These are phyloP conservation scores for Dendryphion nanum DNA, from an alignment of 2,329 filamentous ascomycete genomes.

Conservation along the genomic window DNA sequence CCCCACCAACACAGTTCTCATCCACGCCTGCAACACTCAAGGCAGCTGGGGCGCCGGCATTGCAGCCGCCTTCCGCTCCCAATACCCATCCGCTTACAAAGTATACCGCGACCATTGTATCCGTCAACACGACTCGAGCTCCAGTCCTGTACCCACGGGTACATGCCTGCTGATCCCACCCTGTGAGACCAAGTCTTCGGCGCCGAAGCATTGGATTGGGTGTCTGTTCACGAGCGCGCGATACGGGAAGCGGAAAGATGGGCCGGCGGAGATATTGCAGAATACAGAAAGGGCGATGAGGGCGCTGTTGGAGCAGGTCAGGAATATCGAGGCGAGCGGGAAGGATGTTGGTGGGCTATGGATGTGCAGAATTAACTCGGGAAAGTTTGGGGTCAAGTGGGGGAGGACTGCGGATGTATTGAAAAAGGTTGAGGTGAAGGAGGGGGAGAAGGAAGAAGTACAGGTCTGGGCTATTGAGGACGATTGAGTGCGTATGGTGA, in stretches of 20 bases:
- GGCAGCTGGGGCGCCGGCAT: conserved; percentile 61
- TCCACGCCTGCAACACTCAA: conserved; percentile 61
- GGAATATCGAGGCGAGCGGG: conserved; percentile 19
- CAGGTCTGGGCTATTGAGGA: conserved; percentile 25
- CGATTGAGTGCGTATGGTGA: no score
- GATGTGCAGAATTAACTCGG: conserved; percentile 59
- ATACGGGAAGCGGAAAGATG: conserved; percentile 48
- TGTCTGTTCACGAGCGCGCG: conserved; percentile 58
- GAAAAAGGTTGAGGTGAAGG: conserved; percentile 19
- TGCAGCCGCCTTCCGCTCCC: conserved; percentile 49
- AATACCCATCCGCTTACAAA: conserved; percentile 52
- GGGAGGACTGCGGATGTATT: conserved; percentile 47
- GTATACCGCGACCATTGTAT: conserved; percentile 51
- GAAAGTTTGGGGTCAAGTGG: conserved; percentile 58
- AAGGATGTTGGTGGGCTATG: conserved; percentile 38
- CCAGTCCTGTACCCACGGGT: conserved; percentile 37
- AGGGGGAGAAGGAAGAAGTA: conserved; percentile 17
- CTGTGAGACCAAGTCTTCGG: conserved; percentile 35
- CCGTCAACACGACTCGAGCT: conserved; percentile 15
- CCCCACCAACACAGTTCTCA: conserved; percentile 49
- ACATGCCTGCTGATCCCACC: conserved; percentile 56
- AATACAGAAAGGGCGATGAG: conserved; percentile 51
- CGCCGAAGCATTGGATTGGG: conserved; percentile 52
- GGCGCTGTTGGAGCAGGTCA: conserved; percentile 48
- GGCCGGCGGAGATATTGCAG: conserved; percentile 45